Conservation (phyloP, 1,284 basidiomycete species). For the Boletellus deceptivus region DNA sequence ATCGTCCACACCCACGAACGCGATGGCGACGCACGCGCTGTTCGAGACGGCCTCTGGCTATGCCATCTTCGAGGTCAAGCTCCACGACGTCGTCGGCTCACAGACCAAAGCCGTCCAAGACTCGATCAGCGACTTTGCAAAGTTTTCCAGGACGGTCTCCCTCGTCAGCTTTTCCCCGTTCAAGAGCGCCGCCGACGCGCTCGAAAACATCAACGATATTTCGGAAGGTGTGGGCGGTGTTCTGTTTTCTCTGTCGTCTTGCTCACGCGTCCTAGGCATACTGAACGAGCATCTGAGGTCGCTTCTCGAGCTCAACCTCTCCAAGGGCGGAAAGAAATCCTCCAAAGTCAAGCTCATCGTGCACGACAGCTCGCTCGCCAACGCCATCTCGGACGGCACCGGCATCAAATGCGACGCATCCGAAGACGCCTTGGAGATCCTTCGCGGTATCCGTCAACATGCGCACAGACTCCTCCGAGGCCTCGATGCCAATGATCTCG, state of each 20-base stretch:
- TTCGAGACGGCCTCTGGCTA: slow-evolving; percentile 97
- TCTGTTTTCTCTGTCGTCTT: neutral
- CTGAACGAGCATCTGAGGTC: slow-evolving; percentile 86
- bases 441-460: slow-evolving; percentile 92
- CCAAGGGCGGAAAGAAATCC: slow-evolving; percentile 73
- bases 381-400: slow-evolving; percentile 78
- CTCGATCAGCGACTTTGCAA: slow-evolving; percentile 82
- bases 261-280: slow-evolving; percentile 52
- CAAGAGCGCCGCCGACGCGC: slow-evolving; percentile 91
- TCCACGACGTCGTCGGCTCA: slow-evolving; percentile 88
- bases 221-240: slow-evolving; percentile 75
- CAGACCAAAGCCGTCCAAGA: slow-evolving; percentile 83
- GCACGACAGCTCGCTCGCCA: slow-evolving; percentile 77
- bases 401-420: slow-evolving; percentile 85
- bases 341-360: slow-evolving; percentile 83
- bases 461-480: slow-evolving; percentile 90
- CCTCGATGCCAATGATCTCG: slow-evolving; percentile 86
- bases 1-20: neutral
- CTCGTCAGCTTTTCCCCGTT: slow-evolving; percentile 93
- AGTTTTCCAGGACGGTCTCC: slow-evolving; percentile 94
- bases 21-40: slow-evolving; percentile 83
- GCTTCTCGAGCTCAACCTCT: slow-evolving; percentile 87
- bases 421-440: slow-evolving; percentile 85
- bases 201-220: slow-evolving; percentile 96
- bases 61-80: slow-evolving; percentile 89